Conservation (phyloP, 2,329 filamentous ascomycete species). For the Verticillium nubilum region DNA sequence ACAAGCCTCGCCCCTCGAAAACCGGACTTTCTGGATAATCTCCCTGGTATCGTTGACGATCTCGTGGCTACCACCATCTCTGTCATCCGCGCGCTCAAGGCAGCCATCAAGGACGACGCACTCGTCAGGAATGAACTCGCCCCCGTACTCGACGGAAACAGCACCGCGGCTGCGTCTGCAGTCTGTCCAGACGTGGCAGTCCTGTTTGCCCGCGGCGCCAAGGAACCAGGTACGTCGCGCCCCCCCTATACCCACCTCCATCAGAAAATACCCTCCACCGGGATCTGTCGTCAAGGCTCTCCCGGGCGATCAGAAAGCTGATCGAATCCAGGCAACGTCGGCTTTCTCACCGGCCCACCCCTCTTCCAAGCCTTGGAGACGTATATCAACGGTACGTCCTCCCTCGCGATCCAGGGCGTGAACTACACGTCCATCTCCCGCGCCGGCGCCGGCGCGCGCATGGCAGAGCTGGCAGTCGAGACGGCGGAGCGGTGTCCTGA, state of each 20-base stretch:
- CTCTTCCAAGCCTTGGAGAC: conserved; percentile 18
- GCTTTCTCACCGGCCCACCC: conserved; percentile 19
- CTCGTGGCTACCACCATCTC: conserved; percentile 8
- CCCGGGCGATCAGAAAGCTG: no score
- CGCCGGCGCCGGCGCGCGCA: conserved; percentile 13
- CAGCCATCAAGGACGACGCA: conserved; percentile 9
- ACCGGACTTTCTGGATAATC: conserved; percentile 7
- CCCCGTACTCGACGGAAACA: neutral
- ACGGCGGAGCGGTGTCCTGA: conserved; percentile 21
- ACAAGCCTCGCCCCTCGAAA: neutral
- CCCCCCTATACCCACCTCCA: no score
- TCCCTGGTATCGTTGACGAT: conserved; percentile 4
- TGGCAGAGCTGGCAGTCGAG: conserved; percentile 25
- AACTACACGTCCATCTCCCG: conserved; percentile 12
- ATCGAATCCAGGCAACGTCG: conserved; percentile 20
- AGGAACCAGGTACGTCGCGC: conserved; percentile 9
- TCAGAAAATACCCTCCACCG: no score
- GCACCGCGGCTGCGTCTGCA: neutral
- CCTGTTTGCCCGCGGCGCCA: conserved; percentile 11
- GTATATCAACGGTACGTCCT: conserved; percentile 11
- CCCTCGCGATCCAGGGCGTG: conserved; percentile 20
- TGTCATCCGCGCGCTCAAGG: conserved; percentile 9
- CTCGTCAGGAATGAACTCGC: conserved; percentile 9
- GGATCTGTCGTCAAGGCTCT: no score
- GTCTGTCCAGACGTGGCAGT: conserved; percentile 11